Conservation (phyloP, 495 filamentous ascomycete species). For the Parachaetomium inaequale region DNA sequence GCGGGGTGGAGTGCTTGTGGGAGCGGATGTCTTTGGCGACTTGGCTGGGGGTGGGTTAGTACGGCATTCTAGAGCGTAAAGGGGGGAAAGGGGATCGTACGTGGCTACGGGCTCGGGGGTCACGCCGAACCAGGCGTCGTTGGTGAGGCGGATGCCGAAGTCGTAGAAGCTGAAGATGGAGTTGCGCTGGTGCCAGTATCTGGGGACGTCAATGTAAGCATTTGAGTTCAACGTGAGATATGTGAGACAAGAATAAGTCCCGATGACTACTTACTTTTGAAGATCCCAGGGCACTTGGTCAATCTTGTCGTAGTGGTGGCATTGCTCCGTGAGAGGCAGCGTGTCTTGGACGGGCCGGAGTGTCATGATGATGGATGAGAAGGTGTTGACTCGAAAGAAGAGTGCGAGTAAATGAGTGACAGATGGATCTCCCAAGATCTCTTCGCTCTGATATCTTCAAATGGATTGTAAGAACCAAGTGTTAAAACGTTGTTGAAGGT, state of each 20-base stretch:
- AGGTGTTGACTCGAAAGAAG: background rate
- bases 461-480: too few species aligned
- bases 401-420: too few species aligned
- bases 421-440: too few species aligned
- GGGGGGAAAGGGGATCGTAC: slow-evolving; percentile 43
- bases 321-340: slow-evolving; percentile 49
- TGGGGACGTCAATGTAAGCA: slow-evolving; percentile 31
- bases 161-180: slow-evolving; percentile 79
- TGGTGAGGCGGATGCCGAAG: slow-evolving; percentile 83
- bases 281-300: slow-evolving; percentile 54
- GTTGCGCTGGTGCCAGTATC: slow-evolving; percentile 86
- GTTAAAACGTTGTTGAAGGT: too few species aligned
- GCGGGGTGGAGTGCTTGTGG: slow-evolving; percentile 27
- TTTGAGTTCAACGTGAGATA: background rate
- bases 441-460: too few species aligned
- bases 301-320: slow-evolving; percentile 62
- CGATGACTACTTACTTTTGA: slow-evolving; percentile 8
- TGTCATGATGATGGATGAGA: slow-evolving; percentile 9
- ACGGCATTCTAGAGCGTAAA: slow-evolving; percentile 4
- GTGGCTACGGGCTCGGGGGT: slow-evolving; percentile 86
- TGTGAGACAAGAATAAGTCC: background rate
- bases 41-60: slow-evolving; percentile 48
- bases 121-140: slow-evolving; percentile 92
- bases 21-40: slow-evolving; percentile 71
- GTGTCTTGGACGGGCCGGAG: slow-evolving; percentile 21